phyloP scores from a whole-genome alignment of 1,284 basidiomycete species.

The Ceratobasidium sp. region DNA sequence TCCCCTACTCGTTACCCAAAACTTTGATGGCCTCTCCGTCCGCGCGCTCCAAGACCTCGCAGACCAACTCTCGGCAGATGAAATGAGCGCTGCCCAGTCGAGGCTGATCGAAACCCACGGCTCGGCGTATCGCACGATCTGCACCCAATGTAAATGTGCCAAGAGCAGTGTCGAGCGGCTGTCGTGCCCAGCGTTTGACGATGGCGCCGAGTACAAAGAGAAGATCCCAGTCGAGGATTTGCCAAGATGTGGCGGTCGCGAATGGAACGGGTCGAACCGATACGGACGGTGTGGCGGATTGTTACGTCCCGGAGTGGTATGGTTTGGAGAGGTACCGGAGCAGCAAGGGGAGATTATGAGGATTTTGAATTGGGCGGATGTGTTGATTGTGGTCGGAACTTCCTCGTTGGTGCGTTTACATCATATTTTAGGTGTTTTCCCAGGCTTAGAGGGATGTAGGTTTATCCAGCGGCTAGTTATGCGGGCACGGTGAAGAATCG shows the following conservation, averaged over 20 bases:
- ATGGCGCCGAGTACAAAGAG: conserved; percentile 54
- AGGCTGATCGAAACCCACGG: conserved; percentile 73
- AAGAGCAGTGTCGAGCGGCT: conserved; percentile 57
- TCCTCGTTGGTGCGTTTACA: conserved; percentile 58
- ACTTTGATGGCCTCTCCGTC: conserved; percentile 66
- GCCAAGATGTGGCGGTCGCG: conserved; percentile 55
- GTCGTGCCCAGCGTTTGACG: conserved; percentile 57
- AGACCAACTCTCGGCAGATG: neutral
- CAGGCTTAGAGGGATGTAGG: conserved; percentile 49
- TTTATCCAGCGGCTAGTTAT: conserved; percentile 58
- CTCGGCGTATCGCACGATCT: conserved; percentile 62
- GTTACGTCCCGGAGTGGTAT: conserved; percentile 67
- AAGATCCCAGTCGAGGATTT: conserved; percentile 56
- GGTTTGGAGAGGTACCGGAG: conserved; percentile 65
- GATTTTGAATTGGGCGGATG: conserved; percentile 59
- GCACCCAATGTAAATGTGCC: conserved; percentile 58
- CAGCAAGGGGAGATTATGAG: conserved; percentile 57
- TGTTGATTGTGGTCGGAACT: conserved; percentile 69
- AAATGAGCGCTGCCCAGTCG: conserved; percentile 43
- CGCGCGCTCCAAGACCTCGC: conserved; percentile 49
- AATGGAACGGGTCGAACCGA: conserved; percentile 15
- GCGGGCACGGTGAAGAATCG: conserved; percentile 50
- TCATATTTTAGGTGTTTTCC: neutral
- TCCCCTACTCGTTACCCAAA: conserved; percentile 63
- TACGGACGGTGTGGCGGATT: conserved; percentile 57